Conservation (phyloP, 129 eudicot species). For the Glebionis coronaria region DNA sequence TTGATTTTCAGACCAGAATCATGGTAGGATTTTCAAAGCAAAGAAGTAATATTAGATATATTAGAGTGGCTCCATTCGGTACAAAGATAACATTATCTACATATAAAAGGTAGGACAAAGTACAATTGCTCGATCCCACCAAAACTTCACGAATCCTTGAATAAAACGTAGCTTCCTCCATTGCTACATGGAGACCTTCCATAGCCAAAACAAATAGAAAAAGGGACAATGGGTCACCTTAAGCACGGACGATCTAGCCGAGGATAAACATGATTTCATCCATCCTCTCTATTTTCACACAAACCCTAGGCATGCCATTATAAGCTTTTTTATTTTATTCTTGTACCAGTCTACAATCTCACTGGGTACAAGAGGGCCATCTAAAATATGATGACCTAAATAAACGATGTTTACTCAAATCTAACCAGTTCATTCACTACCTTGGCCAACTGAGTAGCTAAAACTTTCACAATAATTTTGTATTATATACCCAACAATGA, state of each 20-base stretch:
- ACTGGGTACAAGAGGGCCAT: not conserved
- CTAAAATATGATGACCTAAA: not conserved
- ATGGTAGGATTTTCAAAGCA: not conserved
- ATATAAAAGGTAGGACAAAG: not conserved
- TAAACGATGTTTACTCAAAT: not conserved
- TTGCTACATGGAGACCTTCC: not conserved
- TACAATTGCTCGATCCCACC: not conserved
- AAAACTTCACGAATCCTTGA: not conserved
- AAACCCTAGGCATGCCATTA: not conserved
- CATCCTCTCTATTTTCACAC: not conserved
- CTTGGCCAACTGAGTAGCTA: not conserved
- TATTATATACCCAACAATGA: not conserved
- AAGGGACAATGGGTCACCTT: not conserved
- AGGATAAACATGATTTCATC: not conserved
- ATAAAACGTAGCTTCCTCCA: not conserved
- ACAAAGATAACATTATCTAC: not conserved
- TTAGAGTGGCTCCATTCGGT: not conserved
- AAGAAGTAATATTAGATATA: not conserved
- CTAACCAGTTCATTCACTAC: not conserved
- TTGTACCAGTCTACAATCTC: not conserved
- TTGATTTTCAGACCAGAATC: not conserved
- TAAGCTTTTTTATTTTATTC: not conserved
- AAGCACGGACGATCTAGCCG: not conserved
- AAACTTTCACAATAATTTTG: not conserved
- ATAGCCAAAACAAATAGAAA: too few relatives aligned